Evolutionary conservation across 2,329 filamentous ascomycete species (phyloP), one percentile per base, ranked within the genome.

Genomic region (Alternaria longipes): DNA sequence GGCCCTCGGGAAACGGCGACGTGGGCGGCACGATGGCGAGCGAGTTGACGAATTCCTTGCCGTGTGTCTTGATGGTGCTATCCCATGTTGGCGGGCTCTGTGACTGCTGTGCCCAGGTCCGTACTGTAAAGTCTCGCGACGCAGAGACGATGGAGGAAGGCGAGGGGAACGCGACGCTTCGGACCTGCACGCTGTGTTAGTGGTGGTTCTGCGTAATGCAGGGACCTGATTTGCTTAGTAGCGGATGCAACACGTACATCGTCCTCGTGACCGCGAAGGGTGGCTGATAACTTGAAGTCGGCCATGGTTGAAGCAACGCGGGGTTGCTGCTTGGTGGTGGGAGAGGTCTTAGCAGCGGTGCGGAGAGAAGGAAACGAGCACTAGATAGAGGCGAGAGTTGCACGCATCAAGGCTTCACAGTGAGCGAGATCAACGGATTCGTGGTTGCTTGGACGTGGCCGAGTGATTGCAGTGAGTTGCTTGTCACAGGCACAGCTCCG

Each of bases 211-310:
- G 32, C 24, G 9, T 2, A 18, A 14, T n/a, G 26, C 24, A 24
- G 18, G 16, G 12, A 12, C 34, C 12, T 8, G 8, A 2, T 9
- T 2, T 11, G 16, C 5, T 24, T 24, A 16, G 24, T n/a, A 30
- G 20, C 9, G 46, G 40, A 20, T 20, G 8, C 20, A 16, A 18
- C 14, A 50, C 65, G 36, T 85, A 97, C 95, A 88, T 99, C 95
- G 78, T 95, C 91, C 79, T 95, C 91, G 79, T 99, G 95, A 74
- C 93, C 94, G 70, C 89, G 84, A 68, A 99, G 86, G 75, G 92
- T 91, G 70, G 94, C 93, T 64, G 95, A 97, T 75, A 99, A 89
- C 86, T 94, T 97, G 86, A 93, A 98, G 78, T 93, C 90, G 80
- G 86, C 83, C 91, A 94, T 94, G 67, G 71, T 74, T 66, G 65